These are phyloP conservation scores for Diaporthe batatas DNA, from an alignment of 2,329 filamentous ascomycete species.

Conservation along the genomic window DNA sequence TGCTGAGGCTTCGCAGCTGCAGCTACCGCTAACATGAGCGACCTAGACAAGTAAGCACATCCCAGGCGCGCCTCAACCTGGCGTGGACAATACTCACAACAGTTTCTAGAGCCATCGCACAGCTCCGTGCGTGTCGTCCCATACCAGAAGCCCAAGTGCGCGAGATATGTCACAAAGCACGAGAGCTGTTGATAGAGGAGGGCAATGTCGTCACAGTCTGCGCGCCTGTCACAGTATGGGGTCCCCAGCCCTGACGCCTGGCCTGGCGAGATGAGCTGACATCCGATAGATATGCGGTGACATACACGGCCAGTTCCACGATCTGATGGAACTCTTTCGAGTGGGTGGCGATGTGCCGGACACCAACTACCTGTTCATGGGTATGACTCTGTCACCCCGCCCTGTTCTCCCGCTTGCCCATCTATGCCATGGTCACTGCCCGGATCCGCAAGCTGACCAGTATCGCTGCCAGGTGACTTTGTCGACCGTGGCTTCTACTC, in stretches of 20 bases:
- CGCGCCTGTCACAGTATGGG: conserved; percentile 87
- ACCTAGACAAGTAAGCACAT: conserved; percentile 83
- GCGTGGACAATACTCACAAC: conserved; percentile 41
- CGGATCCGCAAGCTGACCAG: not conserved
- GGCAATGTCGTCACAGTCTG: conserved; percentile 96
- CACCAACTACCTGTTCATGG: conserved; percentile 98
- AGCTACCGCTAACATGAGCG: conserved; percentile 75
- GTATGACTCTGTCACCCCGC: conserved; percentile 57
- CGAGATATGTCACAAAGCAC: conserved; percentile 96
- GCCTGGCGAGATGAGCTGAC: conserved; percentile 27
- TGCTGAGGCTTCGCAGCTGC: conserved; percentile 37
- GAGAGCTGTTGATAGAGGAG: conserved; percentile 96
- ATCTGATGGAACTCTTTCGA: conserved; percentile 95
- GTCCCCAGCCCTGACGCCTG: not conserved
- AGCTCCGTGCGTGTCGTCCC: conserved; percentile 93
- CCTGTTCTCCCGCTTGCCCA: too few relatives aligned
- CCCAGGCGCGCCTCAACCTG: conserved; percentile 5
- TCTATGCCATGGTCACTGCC: conserved; percentile 16
- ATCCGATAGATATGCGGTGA: conserved; percentile 85
- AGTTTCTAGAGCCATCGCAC: conserved; percentile 83
- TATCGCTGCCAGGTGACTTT: conserved; percentile 78
- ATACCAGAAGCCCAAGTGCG: conserved; percentile 96
- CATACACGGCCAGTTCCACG: conserved; percentile 97
- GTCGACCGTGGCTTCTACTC: conserved; percentile 99
- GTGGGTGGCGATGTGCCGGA: conserved; percentile 95